Evolutionary conservation across 208 protist genomes (phyloP).

Genomic region (Wallacemonas sp.): DNA sequence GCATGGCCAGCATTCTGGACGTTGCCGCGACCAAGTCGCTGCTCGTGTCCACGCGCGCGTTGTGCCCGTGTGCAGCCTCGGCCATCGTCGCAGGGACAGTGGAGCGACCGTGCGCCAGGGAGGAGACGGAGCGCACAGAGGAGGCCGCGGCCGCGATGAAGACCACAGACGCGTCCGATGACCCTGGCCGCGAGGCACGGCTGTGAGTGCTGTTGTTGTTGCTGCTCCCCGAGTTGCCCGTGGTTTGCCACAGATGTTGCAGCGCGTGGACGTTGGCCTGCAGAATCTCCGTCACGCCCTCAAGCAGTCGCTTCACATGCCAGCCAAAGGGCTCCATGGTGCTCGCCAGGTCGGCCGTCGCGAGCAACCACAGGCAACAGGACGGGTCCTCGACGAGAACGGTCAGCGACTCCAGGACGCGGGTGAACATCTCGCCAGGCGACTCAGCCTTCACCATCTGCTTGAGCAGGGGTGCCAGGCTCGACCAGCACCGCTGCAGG

Average conservation of each 20-base stretch:
- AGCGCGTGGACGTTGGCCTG: constrained; percentile 18
- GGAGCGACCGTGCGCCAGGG: no score
- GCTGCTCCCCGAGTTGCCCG: not conserved
- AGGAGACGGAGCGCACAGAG: not conserved
- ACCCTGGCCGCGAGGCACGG: not conserved
- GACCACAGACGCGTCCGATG: not conserved
- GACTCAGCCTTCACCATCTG: constrained; percentile 7
- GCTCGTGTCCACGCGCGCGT: no score
- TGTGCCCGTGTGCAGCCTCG: no score
- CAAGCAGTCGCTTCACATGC: constrained; percentile 33
- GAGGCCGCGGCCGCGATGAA: constrained; percentile 8
- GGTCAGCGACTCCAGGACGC: constrained; percentile 25
- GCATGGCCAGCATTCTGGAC: constrained; percentile 26
- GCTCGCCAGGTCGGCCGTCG: constrained; percentile 25
- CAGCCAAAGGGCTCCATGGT: constrained; percentile 31
- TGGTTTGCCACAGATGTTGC: constrained; percentile 18
- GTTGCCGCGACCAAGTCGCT: not conserved
- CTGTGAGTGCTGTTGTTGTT: not conserved
- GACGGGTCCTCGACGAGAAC: constrained; percentile 20
- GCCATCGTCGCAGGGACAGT: no score
- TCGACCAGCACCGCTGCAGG: constrained; percentile 45
- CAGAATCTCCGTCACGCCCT: constrained; percentile 21
- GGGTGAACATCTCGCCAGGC: constrained; percentile 15
- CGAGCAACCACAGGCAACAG: constrained; percentile 32
- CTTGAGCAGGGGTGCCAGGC: constrained; percentile 35